Percentiles rank a stretch among this genome's conserved stretches.
Evolutionary conservation across 2,329 filamentous ascomycete species (phyloP).

Genomic region (Cladosporium halotolerans): DNA sequence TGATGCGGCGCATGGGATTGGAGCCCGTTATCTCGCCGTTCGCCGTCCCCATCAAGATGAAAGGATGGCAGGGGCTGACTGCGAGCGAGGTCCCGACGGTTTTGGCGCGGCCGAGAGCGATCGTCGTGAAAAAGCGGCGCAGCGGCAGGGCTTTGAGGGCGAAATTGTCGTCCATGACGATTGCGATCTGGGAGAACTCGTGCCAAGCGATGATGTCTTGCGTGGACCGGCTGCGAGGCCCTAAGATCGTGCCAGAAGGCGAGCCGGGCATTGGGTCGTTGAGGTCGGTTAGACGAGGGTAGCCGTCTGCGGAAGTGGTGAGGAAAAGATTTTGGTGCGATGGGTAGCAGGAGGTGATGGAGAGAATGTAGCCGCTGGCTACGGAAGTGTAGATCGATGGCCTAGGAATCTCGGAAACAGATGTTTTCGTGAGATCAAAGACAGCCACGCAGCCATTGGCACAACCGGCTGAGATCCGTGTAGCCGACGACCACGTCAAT

Average conservation of each 20-base stretch:
- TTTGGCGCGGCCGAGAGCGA: constrained; percentile 33
- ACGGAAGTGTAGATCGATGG: constrained; percentile 41
- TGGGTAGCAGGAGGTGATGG: constrained; percentile 47
- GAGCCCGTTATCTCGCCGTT: constrained; percentile 46
- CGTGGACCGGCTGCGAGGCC: constrained; percentile 46
- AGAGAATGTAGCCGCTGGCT: constrained; percentile 43
- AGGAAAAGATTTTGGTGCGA: constrained; percentile 47
- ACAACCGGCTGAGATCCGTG: constrained; percentile 49
- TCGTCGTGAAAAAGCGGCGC: constrained; percentile 47
- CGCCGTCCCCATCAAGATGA: constrained; percentile 46
- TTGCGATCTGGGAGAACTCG: constrained; percentile 48
- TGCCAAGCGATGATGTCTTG: constrained; percentile 47
- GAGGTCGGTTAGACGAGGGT: constrained; percentile 50
- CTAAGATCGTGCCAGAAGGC: constrained; percentile 38
- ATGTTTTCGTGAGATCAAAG: constrained; percentile 40
- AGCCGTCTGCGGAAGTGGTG: constrained; percentile 50
- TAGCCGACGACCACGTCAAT: constrained; percentile 51
- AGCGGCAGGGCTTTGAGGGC: constrained; percentile 44
- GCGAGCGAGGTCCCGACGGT: constrained; percentile 37
- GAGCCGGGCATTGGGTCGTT: constrained; percentile 39
- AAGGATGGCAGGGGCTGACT: constrained; percentile 50
- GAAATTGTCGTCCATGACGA: constrained; percentile 51
- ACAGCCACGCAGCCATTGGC: constrained; percentile 52
- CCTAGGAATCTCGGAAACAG: constrained; percentile 32
- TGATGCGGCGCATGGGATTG: constrained; percentile 47